phyloP scores from a whole-genome alignment of 768 basidiomycete species.

The Amanita rimosa region DNA sequence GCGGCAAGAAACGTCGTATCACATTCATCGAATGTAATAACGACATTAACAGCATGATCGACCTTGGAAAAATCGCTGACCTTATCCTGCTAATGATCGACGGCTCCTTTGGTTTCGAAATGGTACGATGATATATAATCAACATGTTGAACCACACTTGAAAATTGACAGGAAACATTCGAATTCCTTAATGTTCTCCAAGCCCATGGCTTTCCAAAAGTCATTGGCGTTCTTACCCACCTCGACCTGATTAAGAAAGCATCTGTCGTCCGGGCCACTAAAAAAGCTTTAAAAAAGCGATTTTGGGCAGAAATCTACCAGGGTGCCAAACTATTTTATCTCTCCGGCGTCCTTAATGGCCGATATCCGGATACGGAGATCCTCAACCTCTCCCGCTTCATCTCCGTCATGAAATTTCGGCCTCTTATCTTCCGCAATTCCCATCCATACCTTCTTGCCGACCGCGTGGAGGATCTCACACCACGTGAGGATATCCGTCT shows the following conservation, averaged over 20 bases:
- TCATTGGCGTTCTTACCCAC: conserved; percentile 92
- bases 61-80: conserved; percentile 94
- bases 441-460: conserved; percentile 91
- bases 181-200: conserved; percentile 97
- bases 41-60: conserved; percentile 97
- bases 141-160: neutral
- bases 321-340: conserved; percentile 96
- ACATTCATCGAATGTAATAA: conserved; percentile 98
- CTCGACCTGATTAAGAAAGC: conserved; percentile 95
- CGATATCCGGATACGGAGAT: conserved; percentile 97
- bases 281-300: conserved; percentile 91
- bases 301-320: conserved; percentile 99
- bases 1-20: conserved; percentile 85
- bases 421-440: conserved; percentile 92
- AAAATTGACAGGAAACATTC: conserved; percentile 73
- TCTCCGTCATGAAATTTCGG: conserved; percentile 97
- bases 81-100: conserved; percentile 96
- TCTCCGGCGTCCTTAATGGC: conserved; percentile 93
- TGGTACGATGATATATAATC: conserved; percentile 39
- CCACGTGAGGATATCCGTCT: conserved; percentile 71
- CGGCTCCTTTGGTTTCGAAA: conserved; percentile 96
- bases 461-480: conserved; percentile 92
- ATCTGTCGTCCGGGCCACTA: conserved; percentile 74
- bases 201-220: conserved; percentile 96
- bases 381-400: conserved; percentile 91